Evolutionary conservation across 148 eudicot species (phyloP).

Genomic region (Amaranthus palmeri): DNA sequence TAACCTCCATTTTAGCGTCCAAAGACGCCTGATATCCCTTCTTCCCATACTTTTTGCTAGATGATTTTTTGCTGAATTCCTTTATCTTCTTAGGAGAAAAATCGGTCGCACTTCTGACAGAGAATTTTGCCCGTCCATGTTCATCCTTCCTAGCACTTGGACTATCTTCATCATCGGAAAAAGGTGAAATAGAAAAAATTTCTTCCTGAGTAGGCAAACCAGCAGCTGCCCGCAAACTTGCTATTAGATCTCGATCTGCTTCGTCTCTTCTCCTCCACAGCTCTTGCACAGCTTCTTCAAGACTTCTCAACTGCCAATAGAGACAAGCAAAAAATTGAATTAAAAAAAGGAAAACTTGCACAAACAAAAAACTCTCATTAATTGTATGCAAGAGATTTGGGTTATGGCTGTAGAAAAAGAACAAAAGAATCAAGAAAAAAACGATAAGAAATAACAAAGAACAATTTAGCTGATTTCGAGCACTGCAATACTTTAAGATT

Average conservation of each 20-base stretch:
- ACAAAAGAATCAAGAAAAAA: too few species aligned
- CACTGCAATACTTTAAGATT: too few species aligned
- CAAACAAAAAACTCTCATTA: neutral
- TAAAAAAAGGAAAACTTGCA: neutral
- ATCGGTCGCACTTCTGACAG: slow-evolving; percentile 63
- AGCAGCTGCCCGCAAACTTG: slow-evolving; percentile 86
- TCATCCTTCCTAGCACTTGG: slow-evolving; percentile 49
- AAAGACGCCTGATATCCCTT: slow-evolving; percentile 37
- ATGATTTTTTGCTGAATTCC: slow-evolving; percentile 58
- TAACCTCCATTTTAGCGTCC: slow-evolving; percentile 30
- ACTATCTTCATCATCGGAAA: slow-evolving; percentile 88
- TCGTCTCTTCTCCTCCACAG: slow-evolving; percentile 88
- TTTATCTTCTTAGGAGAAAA: slow-evolving; percentile 69
- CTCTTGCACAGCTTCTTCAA: slow-evolving; percentile 95
- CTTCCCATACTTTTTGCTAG: slow-evolving; percentile 52
- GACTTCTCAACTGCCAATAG: slow-evolving; percentile 57
- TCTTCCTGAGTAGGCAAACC: slow-evolving; percentile 94
- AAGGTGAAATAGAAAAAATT: slow-evolving; percentile 83
- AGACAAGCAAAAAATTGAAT: neutral
- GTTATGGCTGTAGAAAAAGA: too few species aligned
- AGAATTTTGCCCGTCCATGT: slow-evolving; percentile 57
- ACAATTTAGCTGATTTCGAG: neutral
- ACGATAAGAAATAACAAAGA: neutral
- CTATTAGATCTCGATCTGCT: slow-evolving; percentile 72
- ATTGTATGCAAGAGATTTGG: too few species aligned